phyloP scores from a whole-genome alignment of 768 basidiomycete species.

The Paxillus ammoniavirescens region DNA sequence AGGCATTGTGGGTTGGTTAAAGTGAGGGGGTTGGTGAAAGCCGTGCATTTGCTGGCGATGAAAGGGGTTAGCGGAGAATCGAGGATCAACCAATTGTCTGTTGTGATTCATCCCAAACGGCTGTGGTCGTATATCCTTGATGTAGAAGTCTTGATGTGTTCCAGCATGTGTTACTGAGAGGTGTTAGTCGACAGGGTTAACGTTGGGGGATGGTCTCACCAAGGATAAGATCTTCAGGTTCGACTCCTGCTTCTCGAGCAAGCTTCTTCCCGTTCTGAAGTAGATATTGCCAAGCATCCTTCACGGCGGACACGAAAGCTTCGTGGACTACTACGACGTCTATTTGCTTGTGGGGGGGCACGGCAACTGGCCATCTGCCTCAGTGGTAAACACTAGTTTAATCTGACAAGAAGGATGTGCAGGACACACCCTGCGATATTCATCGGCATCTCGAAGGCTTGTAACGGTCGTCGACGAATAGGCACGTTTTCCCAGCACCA shows the following conservation, averaged over 20 bases:
- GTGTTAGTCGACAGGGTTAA: neutral
- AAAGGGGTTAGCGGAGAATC: slow-evolving; percentile 7
- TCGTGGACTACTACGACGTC: slow-evolving; percentile 41
- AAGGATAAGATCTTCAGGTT: slow-evolving; percentile 42
- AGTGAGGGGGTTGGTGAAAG: slow-evolving; percentile 12
- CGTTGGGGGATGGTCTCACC: slow-evolving; percentile 25
- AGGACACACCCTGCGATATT: slow-evolving; percentile 32
- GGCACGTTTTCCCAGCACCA: slow-evolving; percentile 39
- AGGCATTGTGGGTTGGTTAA: slow-evolving; percentile 31
- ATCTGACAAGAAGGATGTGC: neutral
- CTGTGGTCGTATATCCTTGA: slow-evolving; percentile 32
- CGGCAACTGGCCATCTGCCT: slow-evolving; percentile 44
- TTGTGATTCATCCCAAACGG: slow-evolving; percentile 16
- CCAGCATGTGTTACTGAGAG: slow-evolving; percentile 40
- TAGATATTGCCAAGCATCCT: slow-evolving; percentile 40
- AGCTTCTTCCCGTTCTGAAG: slow-evolving; percentile 32
- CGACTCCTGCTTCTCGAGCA: slow-evolving; percentile 31
- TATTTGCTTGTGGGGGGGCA: slow-evolving; percentile 36
- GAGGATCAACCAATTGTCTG: neutral
- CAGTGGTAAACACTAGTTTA: neutral
- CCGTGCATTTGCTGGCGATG: slow-evolving; percentile 15
- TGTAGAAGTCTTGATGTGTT: slow-evolving; percentile 39
- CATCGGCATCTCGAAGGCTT: slow-evolving; percentile 34
- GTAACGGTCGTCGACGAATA: slow-evolving; percentile 28
- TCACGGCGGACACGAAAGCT: slow-evolving; percentile 21